phyloP scores from a whole-genome alignment of 2,329 filamentous ascomycete genomes.

The Fusarium sp. region DNA sequence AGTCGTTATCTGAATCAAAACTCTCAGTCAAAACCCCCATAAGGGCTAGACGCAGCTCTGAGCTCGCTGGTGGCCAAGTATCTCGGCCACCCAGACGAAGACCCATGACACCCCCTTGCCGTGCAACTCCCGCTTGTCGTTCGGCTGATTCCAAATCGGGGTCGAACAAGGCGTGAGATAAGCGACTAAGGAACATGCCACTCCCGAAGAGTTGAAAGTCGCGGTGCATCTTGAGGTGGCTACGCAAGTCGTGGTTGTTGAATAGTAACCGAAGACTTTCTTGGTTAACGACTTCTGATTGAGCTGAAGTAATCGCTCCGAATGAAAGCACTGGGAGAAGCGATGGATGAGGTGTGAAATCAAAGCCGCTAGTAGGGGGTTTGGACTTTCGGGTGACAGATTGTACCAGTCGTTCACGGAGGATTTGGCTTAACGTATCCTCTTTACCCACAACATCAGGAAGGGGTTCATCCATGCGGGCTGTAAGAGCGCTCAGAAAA shows the following conservation, averaged over 20 bases:
- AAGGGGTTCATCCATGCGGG: constrained; percentile 47
- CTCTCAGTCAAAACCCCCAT: constrained; percentile 87
- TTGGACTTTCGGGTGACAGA: constrained; percentile 44
- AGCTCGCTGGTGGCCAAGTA: constrained; percentile 93
- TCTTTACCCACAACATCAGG: constrained; percentile 27
- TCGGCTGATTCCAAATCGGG: constrained; percentile 84
- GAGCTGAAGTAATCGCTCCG: constrained; percentile 76
- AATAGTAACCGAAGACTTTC: constrained; percentile 83
- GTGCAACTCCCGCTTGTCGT: constrained; percentile 73
- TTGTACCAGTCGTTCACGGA: constrained; percentile 55
- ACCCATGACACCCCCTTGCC: constrained; percentile 79
- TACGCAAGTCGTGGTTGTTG: constrained; percentile 73
- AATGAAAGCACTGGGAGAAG: constrained; percentile 78
- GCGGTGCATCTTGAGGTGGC: constrained; percentile 79
- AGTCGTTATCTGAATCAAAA: constrained; percentile 57
- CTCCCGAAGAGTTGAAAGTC: constrained; percentile 88
- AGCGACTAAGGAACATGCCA: constrained; percentile 81
- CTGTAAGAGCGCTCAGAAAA: constrained; percentile 42
- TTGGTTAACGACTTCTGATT: constrained; percentile 80
- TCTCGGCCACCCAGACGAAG: constrained; percentile 83
- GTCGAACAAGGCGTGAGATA: constrained; percentile 87
- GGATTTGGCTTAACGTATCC: constrained; percentile 55
- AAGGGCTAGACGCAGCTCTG: constrained; percentile 87
- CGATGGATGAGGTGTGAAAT: constrained; percentile 66
- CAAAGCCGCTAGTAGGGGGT: constrained; percentile 34